Conservation (phyloP, 345 rosid species). For the Lagerstroemia speciosa region DNA sequence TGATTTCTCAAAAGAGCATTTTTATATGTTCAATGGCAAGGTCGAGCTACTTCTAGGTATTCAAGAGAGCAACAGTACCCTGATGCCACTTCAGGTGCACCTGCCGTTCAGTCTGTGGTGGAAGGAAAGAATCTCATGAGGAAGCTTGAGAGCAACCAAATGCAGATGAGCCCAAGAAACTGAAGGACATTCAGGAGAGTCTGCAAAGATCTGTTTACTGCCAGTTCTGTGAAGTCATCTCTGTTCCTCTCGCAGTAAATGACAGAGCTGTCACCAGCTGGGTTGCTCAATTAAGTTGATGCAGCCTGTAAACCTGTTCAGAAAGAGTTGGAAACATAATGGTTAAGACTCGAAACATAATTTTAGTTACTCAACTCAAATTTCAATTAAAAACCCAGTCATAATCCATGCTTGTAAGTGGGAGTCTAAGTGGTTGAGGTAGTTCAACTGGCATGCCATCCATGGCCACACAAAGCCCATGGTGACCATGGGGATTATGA, state of each 20-base stretch:
- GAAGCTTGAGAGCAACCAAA: constrained; percentile 95
- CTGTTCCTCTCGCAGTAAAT: constrained; percentile 85
- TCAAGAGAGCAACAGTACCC: neutral
- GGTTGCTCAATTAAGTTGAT: constrained; percentile 92
- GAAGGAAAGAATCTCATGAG: constrained; percentile 63
- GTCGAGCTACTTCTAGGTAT: neutral
- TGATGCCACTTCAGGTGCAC: neutral
- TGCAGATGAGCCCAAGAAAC: constrained; percentile 79
- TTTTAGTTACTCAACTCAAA: no score
- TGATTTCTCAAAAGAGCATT: neutral
- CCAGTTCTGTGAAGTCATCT: constrained; percentile 76
- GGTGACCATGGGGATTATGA: constrained; percentile 85
- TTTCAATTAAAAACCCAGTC: no score
- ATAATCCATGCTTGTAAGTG: no score
- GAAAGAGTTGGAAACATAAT: neutral
- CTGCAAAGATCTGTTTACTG: constrained; percentile 75
- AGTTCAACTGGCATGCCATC: constrained; percentile 99
- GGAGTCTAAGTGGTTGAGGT: constrained; percentile 22
- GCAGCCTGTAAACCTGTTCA: constrained; percentile 85
- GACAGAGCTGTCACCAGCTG: constrained; percentile 92
- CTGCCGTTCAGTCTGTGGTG: neutral
- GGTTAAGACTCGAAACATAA: neutral
- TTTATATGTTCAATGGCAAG: neutral
- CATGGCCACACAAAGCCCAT: constrained; percentile 99
- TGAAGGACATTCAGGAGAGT: constrained; percentile 80